Percentiles rank a stretch among this genome's conserved stretches.
Evolutionary conservation across 441 rosid genomes (phyloP).

Genomic region (Aleurites moluccanus): DNA sequence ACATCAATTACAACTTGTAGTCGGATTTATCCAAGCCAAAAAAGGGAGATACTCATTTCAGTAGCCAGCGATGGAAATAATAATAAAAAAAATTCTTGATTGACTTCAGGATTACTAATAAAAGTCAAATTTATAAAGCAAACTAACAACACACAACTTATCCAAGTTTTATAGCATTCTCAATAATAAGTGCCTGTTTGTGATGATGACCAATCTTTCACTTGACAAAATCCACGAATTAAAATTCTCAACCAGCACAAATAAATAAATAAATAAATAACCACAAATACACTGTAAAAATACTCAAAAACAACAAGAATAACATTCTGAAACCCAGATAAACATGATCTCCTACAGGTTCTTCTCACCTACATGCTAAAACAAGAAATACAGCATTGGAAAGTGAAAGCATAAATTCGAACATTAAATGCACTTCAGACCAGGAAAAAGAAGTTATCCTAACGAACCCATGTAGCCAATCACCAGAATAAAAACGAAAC

Average conservation of each 20-base stretch:
- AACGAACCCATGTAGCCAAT: neutral
- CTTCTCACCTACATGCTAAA: conserved; percentile 6
- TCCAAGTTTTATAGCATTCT: neutral
- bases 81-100: neutral
- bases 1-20: neutral
- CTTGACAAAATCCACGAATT: neutral
- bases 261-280: neutral
- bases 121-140: neutral
- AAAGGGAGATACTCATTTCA: neutral
- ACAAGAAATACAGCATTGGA: neutral
- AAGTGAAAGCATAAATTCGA: neutral
- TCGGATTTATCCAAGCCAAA: neutral
- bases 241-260: neutral
- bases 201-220: neutral
- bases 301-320: neutral
- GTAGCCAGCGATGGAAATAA: neutral
- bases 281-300: neutral
- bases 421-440: neutral
- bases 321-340: neutral
- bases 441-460: neutral
- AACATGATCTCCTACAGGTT: conserved; percentile 3
- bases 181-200: neutral
- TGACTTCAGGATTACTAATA: neutral
- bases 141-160: neutral
- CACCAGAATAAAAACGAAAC: neutral